phyloP scores from a whole-genome alignment of 2,329 filamentous ascomycete species.

The Colletotrichum sp. region DNA sequence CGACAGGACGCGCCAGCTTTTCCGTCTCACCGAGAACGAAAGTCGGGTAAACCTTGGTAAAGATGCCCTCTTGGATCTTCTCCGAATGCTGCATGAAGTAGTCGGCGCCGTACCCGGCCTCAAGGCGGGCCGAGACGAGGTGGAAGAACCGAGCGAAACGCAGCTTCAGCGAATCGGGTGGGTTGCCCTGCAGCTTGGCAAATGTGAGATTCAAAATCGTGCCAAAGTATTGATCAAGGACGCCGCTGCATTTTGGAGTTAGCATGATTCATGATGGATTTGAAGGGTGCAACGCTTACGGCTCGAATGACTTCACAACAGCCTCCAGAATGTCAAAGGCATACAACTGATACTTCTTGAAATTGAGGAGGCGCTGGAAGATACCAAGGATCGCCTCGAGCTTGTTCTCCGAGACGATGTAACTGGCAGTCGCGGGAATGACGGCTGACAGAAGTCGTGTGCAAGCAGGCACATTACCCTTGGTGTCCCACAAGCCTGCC shows the following conservation, averaged over 20 bases:
- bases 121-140: constrained; percentile 78
- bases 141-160: constrained; percentile 96
- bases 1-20: constrained; percentile 83
- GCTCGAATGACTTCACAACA: constrained; percentile 74
- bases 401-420: constrained; percentile 80
- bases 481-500: constrained; percentile 87
- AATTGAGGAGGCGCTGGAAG: constrained; percentile 86
- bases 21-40: constrained; percentile 90
- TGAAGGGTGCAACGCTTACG: constrained; percentile 53
- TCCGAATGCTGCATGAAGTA: constrained; percentile 90
- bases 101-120: constrained; percentile 87
- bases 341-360: constrained; percentile 83
- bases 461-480: constrained; percentile 91
- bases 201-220: constrained; percentile 84
- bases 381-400: constrained; percentile 90
- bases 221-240: constrained; percentile 78
- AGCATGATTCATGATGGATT: background rate
- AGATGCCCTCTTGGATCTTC: constrained; percentile 78
- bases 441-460: constrained; percentile 85
- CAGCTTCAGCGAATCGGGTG: constrained; percentile 80
- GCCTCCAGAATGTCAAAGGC: constrained; percentile 91
- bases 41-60: constrained; percentile 82
- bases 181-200: constrained; percentile 71
- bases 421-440: constrained; percentile 75
- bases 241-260: constrained; percentile 47